phyloP scores from a whole-genome alignment of 108 stramenopile species.

The Nitzschia sp. region DNA sequence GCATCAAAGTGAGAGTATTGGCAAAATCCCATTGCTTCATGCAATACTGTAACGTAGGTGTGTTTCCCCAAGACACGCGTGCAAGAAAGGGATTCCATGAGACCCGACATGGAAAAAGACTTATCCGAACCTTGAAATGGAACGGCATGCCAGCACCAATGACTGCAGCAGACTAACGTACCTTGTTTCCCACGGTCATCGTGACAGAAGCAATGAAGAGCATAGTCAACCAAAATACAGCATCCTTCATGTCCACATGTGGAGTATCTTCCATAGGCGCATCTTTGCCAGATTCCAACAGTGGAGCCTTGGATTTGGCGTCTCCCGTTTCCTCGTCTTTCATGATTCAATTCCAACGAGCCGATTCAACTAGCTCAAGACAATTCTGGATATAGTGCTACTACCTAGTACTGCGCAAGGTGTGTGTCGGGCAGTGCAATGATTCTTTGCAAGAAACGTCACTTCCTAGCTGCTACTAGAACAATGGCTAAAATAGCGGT shows the following conservation, averaged over 20 bases:
- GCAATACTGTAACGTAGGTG: conserved; percentile 7
- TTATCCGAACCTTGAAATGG: too few relatives aligned
- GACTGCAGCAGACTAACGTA: background rate
- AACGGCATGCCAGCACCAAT: too few relatives aligned
- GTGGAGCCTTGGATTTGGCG: background rate
- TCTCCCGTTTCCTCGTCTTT: conserved; percentile 1
- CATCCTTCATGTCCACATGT: conserved; percentile 10
- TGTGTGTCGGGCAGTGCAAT: too few relatives aligned
- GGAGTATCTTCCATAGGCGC: background rate
- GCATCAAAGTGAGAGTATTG: conserved; percentile 22
- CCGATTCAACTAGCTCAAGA: too few relatives aligned
- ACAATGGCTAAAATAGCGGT: too few relatives aligned
- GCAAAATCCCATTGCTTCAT: conserved; percentile 29
- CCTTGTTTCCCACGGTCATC: conserved; percentile 28
- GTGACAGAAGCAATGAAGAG: conserved; percentile 20
- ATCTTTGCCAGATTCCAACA: background rate
- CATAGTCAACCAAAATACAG: conserved; percentile 25
- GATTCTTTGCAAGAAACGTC: too few relatives aligned
- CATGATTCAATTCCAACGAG: too few relatives aligned
- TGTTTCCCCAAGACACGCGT: background rate
- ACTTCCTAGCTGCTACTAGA: too few relatives aligned
- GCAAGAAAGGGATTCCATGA: background rate
- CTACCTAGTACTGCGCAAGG: too few relatives aligned
- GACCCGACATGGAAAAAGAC: too few relatives aligned
- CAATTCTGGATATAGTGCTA: too few relatives aligned